Evolutionary conservation across 169 alveolate species (phyloP), one percentile per base, ranked within the genome.

Genomic region (Plasmodium blacklocki): DNA sequence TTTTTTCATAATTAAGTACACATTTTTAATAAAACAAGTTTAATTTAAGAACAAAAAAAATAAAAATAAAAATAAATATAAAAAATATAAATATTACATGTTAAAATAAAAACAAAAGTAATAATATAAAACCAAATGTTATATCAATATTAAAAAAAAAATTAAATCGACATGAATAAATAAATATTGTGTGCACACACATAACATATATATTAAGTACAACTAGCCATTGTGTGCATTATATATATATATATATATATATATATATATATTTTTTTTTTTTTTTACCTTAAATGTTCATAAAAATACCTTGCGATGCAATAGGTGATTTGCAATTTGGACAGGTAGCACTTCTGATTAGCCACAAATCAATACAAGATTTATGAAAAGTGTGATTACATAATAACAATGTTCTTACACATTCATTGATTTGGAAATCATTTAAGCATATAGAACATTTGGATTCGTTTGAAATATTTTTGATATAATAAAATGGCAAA

Each of bases 301-400:
- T n/a, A 64, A 76, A 76, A 9, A 76, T 26, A 1, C 89, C 89
- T 32, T 76, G 89, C 21, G 76, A 45, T 18, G 89, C 89, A 68
- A 89, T 89, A 14, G 93, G 91, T 4, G 91, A 67, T 66, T 94
- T 94, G 88, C 96, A 94, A 50, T 92, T 92, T n/a, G 96, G 96
- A 45, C 96, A 94, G 26, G 94, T 92, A 43, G 96, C 96, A 74
- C 94, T 94, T 62, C 96, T 91, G 62, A 94, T 88, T 58, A 94
- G 88, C 96, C 96, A 94, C 50, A 94, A 92, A 66, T 94, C 96
- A 80, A 94, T 94, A 71, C 96, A 94, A 45, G 94, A 49, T 73
- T 93, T 92, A 76, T 94, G 96, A 86, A 94, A 94, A 64, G 93
- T 80, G 58, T 94, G 96, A 63, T 94, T 94, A 66, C 96, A 94